Evolutionary conservation across 2,329 filamentous ascomycete genomes (phyloP).

Genomic region (Penicillium frequentans): DNA sequence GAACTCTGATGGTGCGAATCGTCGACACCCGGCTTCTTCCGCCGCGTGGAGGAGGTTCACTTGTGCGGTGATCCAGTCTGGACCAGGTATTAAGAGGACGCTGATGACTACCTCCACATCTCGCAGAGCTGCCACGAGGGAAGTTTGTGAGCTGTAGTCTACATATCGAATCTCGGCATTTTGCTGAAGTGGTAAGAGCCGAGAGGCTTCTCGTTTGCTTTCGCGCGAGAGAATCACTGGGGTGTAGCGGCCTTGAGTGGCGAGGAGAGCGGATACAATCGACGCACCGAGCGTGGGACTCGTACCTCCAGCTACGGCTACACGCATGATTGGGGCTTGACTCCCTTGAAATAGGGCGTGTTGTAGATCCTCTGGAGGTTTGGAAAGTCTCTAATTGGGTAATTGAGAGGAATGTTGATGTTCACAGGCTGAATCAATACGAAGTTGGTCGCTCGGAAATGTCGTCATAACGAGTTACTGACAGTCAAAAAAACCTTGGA

Average conservation of each 20-base stretch:
- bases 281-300: not conserved
- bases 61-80: slow-evolving; percentile 32
- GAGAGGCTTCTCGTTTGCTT: not conserved
- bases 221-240: not conserved
- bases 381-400: not conserved
- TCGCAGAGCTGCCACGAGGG: not conserved
- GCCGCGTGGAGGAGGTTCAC: slow-evolving; percentile 44
- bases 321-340: not conserved
- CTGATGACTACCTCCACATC: not conserved
- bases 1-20: slow-evolving; percentile 50
- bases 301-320: not conserved
- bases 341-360: not conserved
- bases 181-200: not conserved
- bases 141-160: not conserved
- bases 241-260: not conserved
- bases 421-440: not conserved
- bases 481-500: no score
- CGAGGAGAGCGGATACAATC: not conserved
- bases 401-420: not conserved
- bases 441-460: not conserved
- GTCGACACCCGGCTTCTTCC: slow-evolving; percentile 43
- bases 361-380: not conserved
- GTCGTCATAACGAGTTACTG: not conserved
- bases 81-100: slow-evolving; percentile 10
- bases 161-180: not conserved